Evolutionary conservation across 164 flowering plant genomes (phyloP), one percentile per base, ranked within the genome.

Genomic region (Kalanchoe fedtschenkoi): DNA sequence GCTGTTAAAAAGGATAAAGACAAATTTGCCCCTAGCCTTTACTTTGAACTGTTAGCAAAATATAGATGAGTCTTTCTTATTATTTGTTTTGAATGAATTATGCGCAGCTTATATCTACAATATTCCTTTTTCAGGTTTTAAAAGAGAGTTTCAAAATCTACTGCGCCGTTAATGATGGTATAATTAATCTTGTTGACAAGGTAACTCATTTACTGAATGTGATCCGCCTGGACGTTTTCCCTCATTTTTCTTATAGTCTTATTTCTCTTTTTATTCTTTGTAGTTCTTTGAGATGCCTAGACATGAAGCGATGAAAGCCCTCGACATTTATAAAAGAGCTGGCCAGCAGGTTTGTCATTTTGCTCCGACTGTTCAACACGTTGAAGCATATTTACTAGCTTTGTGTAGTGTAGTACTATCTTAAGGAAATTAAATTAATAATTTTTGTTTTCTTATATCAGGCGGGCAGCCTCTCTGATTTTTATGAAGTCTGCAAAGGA

Each of bases 241-340:
- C 6, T 0, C 13, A 11, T 15, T 17, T 29, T n/a, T 10, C 35
- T 17, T 34, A n/a, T 61, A 5, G 59, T 62, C 61, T 51, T 37
- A 19, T 53, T 41, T 37, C 2, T 15, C 34, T 13, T 44, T 15
- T 34, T 64, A 1, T 58, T 70, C 59, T 60, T 32, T 77, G 76
- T 82, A 93, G 99, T 90, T 93, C 72, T 93, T 93, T 76, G 97
- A 93, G 83, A 93, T 90, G 99, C 97, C 99, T 28, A 84, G 91
- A 71, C 97, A 93, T 80, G 97, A 93, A 81, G 99, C 99, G 46
- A 60, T 90, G 26, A 93, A 85, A 72, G 95, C 99, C 66, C 88
- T 93, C 66, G 97, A 93, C 70, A 72, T 87, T 34, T 93, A 93
- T 68, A 90, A 81, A 78, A 84, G 96, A 65, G 99, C 99, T 69